Percentiles rank a stretch among this genome's conserved stretches.
Evolutionary conservation across 768 basidiomycete genomes (phyloP).

Genomic region (Boletus tylopilopsis): DNA sequence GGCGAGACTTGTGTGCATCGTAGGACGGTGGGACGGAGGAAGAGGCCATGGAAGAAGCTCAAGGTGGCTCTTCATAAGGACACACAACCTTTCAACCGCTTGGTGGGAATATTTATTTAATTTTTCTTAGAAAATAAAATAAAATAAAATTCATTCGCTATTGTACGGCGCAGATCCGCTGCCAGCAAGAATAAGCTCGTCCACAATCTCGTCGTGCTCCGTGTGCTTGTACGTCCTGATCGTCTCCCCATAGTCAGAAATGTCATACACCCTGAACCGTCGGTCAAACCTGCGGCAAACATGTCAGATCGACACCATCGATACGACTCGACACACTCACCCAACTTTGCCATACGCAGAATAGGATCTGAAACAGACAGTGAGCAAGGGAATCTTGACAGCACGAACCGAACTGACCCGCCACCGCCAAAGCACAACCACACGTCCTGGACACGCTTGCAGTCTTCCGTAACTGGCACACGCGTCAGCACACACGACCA

Average conservation of each 20-base stretch:
- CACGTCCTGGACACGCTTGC: conserved; percentile 76
- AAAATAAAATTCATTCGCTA: not conserved
- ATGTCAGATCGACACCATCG: not conserved
- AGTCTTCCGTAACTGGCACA: conserved; percentile 76
- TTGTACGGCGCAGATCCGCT: conserved; percentile 36
- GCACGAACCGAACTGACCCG: conserved; percentile 45
- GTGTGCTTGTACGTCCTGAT: conserved; percentile 85
- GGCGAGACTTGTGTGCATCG: conserved; percentile 44
- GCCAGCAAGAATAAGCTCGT: conserved; percentile 62
- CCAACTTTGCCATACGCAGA: conserved; percentile 79
- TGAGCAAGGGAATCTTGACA: too few species aligned
- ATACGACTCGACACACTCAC: conserved; percentile 33
- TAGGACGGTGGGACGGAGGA: conserved; percentile 11
- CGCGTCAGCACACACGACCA: conserved; percentile 11
- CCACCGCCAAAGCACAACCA: conserved; percentile 93
- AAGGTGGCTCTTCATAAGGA: conserved; percentile 9
- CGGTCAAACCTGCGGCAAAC: conserved; percentile 67
- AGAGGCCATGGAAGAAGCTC: conserved; percentile 18
- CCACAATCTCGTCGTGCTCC: conserved; percentile 64
- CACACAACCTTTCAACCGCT: not conserved
- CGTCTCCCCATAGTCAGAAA: conserved; percentile 89
- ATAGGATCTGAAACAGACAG: conserved; percentile 52
- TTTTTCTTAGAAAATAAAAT: too few species aligned
- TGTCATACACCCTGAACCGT: conserved; percentile 83
- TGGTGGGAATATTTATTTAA: conserved; percentile 19